Evolutionary conservation across 2,329 filamentous ascomycete genomes (phyloP).

Genomic region (Bipolaris victoriae): DNA sequence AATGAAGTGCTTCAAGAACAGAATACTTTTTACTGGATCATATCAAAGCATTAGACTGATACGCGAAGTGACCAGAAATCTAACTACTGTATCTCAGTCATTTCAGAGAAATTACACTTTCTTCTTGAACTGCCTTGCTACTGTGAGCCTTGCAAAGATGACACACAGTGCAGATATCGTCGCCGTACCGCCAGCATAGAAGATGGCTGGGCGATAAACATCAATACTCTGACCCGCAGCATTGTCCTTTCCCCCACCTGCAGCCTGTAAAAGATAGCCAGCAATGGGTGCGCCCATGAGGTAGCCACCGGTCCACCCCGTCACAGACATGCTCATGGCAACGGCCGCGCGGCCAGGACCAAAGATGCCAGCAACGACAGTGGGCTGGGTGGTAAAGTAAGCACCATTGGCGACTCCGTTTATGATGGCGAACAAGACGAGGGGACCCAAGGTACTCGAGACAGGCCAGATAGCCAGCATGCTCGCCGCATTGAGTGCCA

Average conservation of each 20-base stretch:
- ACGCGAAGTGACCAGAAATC: background rate
- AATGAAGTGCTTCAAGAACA: background rate
- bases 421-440: slow-evolving; percentile 35
- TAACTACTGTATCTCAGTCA: background rate
- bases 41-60: background rate
- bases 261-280: slow-evolving; percentile 34
- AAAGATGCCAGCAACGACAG: slow-evolving; percentile 37
- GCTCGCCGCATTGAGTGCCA: slow-evolving; percentile 32
- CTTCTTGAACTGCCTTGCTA: slow-evolving; percentile 28
- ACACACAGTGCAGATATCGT: slow-evolving; percentile 30
- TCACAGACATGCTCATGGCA: slow-evolving; percentile 38
- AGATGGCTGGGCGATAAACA: slow-evolving; percentile 39
- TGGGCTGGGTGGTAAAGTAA: slow-evolving; percentile 39
- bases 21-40: background rate
- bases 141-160: slow-evolving; percentile 28
- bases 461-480: slow-evolving; percentile 45
- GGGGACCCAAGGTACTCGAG: slow-evolving; percentile 30
- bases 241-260: slow-evolving; percentile 24
- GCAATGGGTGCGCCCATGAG: slow-evolving; percentile 39
- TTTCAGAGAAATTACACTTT: slow-evolving; percentile 10
- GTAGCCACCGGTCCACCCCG: slow-evolving; percentile 36
- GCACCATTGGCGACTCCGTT: slow-evolving; percentile 42
- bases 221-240: slow-evolving; percentile 22
- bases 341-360: slow-evolving; percentile 36
- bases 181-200: slow-evolving; percentile 38